A percentile compares a stretch with the other conserved stretches of the same genome.
Conservation (phyloP, 306 rosid species). For the Sechiopsis laciniata region DNA sequence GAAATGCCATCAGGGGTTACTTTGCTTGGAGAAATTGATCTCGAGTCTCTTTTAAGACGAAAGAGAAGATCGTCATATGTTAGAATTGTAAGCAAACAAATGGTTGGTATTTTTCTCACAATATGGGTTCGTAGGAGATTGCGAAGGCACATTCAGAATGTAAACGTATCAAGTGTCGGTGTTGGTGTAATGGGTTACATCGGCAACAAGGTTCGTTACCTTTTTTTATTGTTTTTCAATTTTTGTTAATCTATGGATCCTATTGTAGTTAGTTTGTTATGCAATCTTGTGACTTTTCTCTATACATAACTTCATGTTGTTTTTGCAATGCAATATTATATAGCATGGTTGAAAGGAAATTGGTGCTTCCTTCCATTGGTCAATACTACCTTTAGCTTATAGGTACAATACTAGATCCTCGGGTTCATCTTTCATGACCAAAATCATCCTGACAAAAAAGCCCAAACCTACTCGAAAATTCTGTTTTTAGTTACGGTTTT, state of each 20-base stretch:
- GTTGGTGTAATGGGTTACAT: slow-evolving; percentile 98
- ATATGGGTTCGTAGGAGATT: slow-evolving; percentile 83
- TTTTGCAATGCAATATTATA: background rate
- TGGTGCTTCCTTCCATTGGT: background rate
- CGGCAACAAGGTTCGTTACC: slow-evolving; percentile 77
- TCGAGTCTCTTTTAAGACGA: slow-evolving; percentile 67
- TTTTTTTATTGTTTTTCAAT: slow-evolving; percentile 17
- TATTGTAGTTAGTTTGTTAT: background rate
- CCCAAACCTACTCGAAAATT: background rate
- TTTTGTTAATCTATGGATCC: background rate
- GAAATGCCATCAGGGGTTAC: slow-evolving; percentile 39
- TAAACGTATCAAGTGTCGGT: slow-evolving; percentile 87
- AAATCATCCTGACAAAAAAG: background rate
- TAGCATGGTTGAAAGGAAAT: background rate
- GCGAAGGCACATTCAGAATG: slow-evolving; percentile 79
- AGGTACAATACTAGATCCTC: background rate
- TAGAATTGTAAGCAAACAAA: slow-evolving; percentile 86
- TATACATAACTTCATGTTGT: background rate
- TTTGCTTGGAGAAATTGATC: slow-evolving; percentile 64
- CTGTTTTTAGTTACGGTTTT: background rate
- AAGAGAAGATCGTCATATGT: slow-evolving; percentile 68
- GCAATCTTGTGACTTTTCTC: slow-evolving; percentile 8
- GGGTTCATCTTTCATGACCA: no score
- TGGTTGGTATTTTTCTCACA: slow-evolving; percentile 88
- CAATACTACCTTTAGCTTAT: background rate